Conservation (phyloP, 1,139 yeast genomes). For the Pichia sp. region DNA sequence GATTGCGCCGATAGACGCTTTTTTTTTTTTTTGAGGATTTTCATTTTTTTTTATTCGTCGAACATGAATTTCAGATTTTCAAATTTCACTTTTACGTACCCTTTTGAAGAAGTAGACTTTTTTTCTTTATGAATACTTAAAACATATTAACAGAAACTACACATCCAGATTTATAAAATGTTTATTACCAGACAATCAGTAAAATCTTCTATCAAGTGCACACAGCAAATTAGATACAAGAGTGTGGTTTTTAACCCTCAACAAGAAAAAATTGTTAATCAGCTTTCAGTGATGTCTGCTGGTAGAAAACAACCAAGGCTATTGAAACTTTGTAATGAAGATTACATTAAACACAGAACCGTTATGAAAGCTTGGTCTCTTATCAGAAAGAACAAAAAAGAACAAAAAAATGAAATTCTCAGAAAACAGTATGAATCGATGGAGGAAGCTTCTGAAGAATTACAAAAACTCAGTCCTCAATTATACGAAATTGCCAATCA, state of each 20-base stretch:
- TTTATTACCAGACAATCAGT: constrained; percentile 1
- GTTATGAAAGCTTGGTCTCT: constrained; percentile 81
- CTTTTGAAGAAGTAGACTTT: too few relatives aligned
- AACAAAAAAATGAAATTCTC: constrained; percentile 36
- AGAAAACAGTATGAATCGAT: constrained; percentile 62
- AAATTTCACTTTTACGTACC: too few relatives aligned
- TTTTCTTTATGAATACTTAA: too few relatives aligned
- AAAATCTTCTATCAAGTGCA: neutral
- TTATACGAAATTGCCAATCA: constrained; percentile 48
- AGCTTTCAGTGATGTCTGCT: constrained; percentile 81
- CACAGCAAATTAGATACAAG: constrained; percentile 31
- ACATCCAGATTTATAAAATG: constrained; percentile 2
- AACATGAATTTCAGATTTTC: too few relatives aligned
- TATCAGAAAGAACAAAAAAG: constrained; percentile 44
- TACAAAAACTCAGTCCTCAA: constrained; percentile 42
- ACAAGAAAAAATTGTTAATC: constrained; percentile 44
- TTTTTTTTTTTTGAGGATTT: too few relatives aligned
- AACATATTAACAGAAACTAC: too few relatives aligned
- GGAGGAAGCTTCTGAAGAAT: constrained; percentile 66
- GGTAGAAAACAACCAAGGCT: constrained; percentile 82
- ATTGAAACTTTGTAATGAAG: constrained; percentile 72
- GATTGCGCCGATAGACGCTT: too few relatives aligned
- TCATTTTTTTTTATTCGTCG: too few relatives aligned
- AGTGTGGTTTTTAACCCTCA: constrained; percentile 31
- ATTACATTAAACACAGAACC: constrained; percentile 75